Evolutionary conservation across 1,139 yeast genomes (phyloP).

Genomic region (Hyphopichia khmerensis): DNA sequence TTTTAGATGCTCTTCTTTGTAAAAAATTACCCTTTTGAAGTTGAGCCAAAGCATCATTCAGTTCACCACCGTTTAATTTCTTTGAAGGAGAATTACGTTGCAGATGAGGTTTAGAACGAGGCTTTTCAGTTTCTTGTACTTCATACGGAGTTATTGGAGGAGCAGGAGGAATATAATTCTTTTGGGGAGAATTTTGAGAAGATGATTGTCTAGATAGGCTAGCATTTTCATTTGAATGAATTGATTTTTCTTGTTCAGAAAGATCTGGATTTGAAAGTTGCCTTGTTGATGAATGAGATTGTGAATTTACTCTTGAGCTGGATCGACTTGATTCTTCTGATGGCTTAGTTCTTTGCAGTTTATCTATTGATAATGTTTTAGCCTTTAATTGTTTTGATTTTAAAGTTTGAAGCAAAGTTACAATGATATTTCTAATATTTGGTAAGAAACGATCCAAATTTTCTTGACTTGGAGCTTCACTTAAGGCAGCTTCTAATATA

Average conservation of each 20-base stretch:
- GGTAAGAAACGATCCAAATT: constrained; percentile 82
- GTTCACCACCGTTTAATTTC: constrained; percentile 1
- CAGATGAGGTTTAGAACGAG: not conserved
- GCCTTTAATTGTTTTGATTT: constrained; percentile 73
- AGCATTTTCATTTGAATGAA: not conserved
- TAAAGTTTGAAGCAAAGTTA: constrained; percentile 72
- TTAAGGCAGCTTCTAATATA: constrained; percentile 81
- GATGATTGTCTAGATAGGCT: not conserved
- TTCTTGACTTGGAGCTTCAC: constrained; percentile 83
- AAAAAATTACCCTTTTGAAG: constrained; percentile 78
- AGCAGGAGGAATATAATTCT: not conserved
- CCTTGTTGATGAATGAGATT: not conserved
- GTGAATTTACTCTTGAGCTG: constrained; percentile 10
- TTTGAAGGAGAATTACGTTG: not conserved
- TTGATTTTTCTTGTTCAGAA: not conserved
- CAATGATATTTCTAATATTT: constrained; percentile 81
- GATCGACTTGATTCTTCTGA: constrained; percentile 2
- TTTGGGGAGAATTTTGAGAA: not conserved
- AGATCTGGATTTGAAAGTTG: not conserved
- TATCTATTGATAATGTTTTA: constrained; percentile 32
- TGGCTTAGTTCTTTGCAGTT: constrained; percentile 7
- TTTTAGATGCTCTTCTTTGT: constrained; percentile 86
- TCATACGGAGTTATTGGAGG: not conserved
- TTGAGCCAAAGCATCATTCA: constrained; percentile 63
- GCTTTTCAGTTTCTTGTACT: not conserved